Evolutionary conservation across 345 rosid species (phyloP), one percentile per base, ranked within the genome.

Genomic region (Acer yangbiense): DNA sequence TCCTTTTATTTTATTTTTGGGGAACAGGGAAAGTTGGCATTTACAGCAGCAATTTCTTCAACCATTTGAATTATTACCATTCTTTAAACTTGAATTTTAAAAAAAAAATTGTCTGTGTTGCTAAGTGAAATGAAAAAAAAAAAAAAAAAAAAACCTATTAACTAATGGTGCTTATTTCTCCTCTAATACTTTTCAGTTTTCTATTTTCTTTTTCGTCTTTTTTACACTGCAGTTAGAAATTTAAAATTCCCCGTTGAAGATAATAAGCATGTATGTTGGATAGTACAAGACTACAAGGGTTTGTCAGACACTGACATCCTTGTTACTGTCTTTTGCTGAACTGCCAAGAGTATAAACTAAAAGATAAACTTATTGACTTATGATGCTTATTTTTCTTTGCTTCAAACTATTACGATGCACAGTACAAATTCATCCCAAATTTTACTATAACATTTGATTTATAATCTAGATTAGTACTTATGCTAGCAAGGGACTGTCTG

Each of bases 1-100:
- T n/a, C 48, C 23, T 9, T 69, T 69, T 69, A 8, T 35, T 8
- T 46, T 50, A n/a, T 46, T 69, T 50, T 69, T 39, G 73, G 61
- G 61, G 12, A 23, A 35, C 23, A 50, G 21, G 32, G 61, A n/a
- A n/a, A n/a, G 25, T 23, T 43, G 69, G 7, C 43, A 25, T 70
- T 70, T 57, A 50, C 62, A 39, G 16, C 2, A 41, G 46, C 9
- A 20, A 17, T 44, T 74, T n/a, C 12, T 25, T 13, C 17, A 25
- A 74, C 41, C 52, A 44, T 74, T 66, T 9, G 20, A 7, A 48
- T 52, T 50, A 11, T 70, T n/a, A 54, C 12, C 17, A 14, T 54
- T 76, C 50, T 54, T 29, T 55, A 66, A 75, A 67, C 48, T 66
- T 44, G 44, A 23, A 29, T 48, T 17, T 54, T n/a, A n/a, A n/a